Conservation (phyloP, 148 eudicot species). For the Rhododendron molle region DNA sequence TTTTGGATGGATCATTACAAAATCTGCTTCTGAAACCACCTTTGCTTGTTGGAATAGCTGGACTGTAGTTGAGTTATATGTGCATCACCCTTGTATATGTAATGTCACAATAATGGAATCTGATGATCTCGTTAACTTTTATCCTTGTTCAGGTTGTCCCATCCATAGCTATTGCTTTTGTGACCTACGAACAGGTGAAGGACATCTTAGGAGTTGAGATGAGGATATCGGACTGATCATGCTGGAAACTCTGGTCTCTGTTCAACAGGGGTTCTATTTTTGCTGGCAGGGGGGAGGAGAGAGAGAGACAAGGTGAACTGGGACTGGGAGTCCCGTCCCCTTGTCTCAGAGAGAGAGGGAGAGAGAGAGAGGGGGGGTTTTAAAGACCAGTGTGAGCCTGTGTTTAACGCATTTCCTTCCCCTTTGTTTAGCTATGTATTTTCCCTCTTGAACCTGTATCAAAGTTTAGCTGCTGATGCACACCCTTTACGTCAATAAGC, state of each 20-base stretch:
- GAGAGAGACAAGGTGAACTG: conserved; percentile 14
- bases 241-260: not conserved
- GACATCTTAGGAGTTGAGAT: conserved; percentile 84
- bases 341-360: conserved; percentile 13
- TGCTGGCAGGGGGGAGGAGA: conserved; percentile 23
- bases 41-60: not conserved
- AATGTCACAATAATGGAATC: not conserved
- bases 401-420: conserved; percentile 10
- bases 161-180: conserved; percentile 84
- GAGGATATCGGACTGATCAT: conserved; percentile 67
- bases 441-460: not conserved
- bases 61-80: not conserved
- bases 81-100: not conserved
- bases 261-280: not conserved
- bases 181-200: conserved; percentile 77
- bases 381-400: conserved; percentile 14
- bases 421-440: conserved; percentile 2
- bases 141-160: conserved; percentile 69
- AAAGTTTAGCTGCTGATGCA: not conserved
- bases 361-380: not conserved
- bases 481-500: not conserved
- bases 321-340: conserved; percentile 13
- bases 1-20: not conserved
- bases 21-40: not conserved
- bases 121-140: not conserved